Percentiles rank a stretch among this genome's conserved stretches.
Conservation (phyloP, 306 rosid species). For the Ceratonia siliqua region DNA sequence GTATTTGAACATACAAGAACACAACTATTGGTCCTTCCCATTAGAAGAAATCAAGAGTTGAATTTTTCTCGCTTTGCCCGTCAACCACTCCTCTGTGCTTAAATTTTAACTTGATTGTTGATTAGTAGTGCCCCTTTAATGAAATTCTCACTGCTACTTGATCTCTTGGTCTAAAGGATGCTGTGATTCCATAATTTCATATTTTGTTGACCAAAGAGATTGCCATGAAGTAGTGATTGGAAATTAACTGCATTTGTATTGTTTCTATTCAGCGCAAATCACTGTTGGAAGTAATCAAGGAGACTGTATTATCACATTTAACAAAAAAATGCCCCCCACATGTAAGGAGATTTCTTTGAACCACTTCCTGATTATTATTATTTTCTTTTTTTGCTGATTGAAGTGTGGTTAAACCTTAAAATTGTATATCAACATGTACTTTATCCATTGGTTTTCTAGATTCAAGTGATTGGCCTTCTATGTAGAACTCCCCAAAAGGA, state of each 20-base stretch:
- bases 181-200: conserved; percentile 3
- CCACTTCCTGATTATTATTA: conserved; percentile 18
- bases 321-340: conserved; percentile 88
- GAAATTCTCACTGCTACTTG: neutral
- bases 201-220: neutral
- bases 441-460: conserved; percentile 46
- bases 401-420: neutral
- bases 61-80: neutral
- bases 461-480: conserved; percentile 92
- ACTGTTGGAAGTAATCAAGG: conserved; percentile 88
- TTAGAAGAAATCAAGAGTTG: neutral
- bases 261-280: conserved; percentile 68
- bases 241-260: conserved; percentile 23
- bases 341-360: conserved; percentile 53
- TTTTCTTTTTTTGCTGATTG: no score
- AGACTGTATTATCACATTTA: conserved; percentile 85
- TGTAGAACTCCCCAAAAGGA: conserved; percentile 89
- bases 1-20: conserved; percentile 17
- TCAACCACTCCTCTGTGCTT: neutral
- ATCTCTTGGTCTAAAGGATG: conserved; percentile 3
- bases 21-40: conserved; percentile 13
- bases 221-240: conserved; percentile 17
- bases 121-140: neutral
- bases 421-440: conserved; percentile 15
- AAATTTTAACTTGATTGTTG: conserved; percentile 7